Evolutionary conservation across 2,329 filamentous ascomycete genomes (phyloP).

Genomic region (Fusarium sp.): DNA sequence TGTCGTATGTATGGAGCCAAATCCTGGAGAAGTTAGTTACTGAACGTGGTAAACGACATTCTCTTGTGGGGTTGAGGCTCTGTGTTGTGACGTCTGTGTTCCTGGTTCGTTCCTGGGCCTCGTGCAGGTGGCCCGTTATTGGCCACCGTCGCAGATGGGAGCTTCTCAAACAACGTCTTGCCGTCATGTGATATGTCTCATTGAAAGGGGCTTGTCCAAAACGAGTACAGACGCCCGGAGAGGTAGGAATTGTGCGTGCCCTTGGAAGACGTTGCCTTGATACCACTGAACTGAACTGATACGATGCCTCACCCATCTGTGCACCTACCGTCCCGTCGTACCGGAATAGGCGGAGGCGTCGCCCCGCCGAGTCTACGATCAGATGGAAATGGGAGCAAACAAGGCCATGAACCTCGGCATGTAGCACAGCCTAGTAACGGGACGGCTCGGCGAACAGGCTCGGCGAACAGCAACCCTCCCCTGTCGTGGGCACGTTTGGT

Average conservation of each 20-base stretch:
- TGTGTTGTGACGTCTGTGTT: conserved; percentile 22
- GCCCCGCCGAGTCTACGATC: conserved; percentile 7
- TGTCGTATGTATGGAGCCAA: conserved; percentile 16
- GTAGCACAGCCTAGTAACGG: conserved; percentile 13
- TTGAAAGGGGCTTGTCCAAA: not conserved
- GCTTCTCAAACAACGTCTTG: not conserved
- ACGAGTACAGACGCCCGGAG: not conserved
- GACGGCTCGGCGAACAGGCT: conserved; percentile 25
- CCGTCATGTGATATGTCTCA: not conserved
- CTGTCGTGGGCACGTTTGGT: conserved; percentile 22
- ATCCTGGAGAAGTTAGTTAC: not conserved
- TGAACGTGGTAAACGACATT: not conserved
- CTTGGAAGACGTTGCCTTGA: not conserved
- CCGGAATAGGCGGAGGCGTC: not conserved
- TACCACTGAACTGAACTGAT: not conserved
- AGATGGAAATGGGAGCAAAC: not conserved
- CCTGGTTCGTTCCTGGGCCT: not conserved
- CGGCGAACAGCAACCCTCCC: conserved; percentile 23
- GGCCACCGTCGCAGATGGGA: conserved; percentile 7
- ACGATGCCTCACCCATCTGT: not conserved
- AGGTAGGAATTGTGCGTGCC: not conserved
- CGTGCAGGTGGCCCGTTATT: conserved; percentile 27
- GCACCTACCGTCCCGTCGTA: not conserved
- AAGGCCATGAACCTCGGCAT: conserved; percentile 19
- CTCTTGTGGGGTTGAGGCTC: conserved; percentile 45